Conservation (phyloP, 805 yeast species). For the Wickerhamomyces ciferrii region DNA sequence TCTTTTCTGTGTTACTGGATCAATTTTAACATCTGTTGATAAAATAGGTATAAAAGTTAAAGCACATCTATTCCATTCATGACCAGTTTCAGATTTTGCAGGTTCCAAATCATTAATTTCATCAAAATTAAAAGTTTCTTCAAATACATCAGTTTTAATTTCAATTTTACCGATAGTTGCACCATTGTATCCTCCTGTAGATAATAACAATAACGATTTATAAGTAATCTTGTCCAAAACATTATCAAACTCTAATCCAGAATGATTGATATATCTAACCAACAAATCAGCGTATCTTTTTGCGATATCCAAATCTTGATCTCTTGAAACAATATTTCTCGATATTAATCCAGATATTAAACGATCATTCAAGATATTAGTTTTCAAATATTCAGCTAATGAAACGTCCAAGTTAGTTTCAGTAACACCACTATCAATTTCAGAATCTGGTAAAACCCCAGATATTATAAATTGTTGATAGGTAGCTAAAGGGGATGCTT, state of each 20-base stretch:
- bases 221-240: constrained; percentile 11
- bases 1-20: constrained; percentile 16
- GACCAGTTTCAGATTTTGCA: constrained; percentile 10
- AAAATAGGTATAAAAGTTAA: constrained; percentile 14
- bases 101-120: constrained; percentile 4
- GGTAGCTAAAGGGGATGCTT: constrained; percentile 14
- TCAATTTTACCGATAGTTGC: constrained; percentile 1
- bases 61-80: constrained; percentile 20
- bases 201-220: constrained; percentile 3
- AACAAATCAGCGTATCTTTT: constrained; percentile 10
- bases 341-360: constrained; percentile 3
- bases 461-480: constrained; percentile 12
- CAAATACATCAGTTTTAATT: constrained; percentile 9
- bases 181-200: background rate
- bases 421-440: background rate
- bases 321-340: constrained; percentile 13
- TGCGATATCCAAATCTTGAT: constrained; percentile 11
- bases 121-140: constrained; percentile 14
- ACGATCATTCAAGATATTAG: constrained; percentile 1
- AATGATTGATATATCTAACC: constrained; percentile 7
- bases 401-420: background rate
- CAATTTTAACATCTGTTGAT: constrained; percentile 6
- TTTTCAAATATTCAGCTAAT: constrained; percentile 9
- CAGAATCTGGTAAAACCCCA: constrained; percentile 1
- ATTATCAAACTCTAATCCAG: constrained; percentile 4